Base-by-base conservation (phyloP, 352 stramenopile genomes). In the Phytophthora hibernalis region DNA sequence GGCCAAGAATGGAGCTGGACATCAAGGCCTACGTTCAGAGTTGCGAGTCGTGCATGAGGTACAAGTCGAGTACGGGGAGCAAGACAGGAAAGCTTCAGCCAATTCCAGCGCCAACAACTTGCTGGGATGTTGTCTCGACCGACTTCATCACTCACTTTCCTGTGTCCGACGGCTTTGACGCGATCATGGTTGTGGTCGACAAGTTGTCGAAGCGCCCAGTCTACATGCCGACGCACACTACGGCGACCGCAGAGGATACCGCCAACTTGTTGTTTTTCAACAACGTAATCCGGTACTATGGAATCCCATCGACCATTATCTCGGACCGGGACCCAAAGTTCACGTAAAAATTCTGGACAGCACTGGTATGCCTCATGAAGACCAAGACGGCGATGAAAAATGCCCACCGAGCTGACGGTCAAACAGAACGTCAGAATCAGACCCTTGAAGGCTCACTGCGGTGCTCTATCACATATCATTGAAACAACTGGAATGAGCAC, bases 11-110 rank as follows among this genome's bases (percentile, higher is more conserved):
- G 37, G 37, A 43, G 1, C 1, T 21, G 9, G 43, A 62, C 51
- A 50, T 57, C 21, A 43, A 54, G 13, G 11, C 35, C 7, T 70
- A 74, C 26, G 65, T 74, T 21, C 35, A 35, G 18, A 69, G 50
- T 40, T 74, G 65, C 30, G 59, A 69, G 31, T 70, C 65, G 3
- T 74, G 65, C 22, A 45, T 47, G 30, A 48, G 59, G 11, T 74
- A 58, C 31, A 74, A 74, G 47, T 61, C 53, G 4, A 70, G 33
- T 12, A 74, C 31, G 9, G 53, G 30, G 5, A 18, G 48, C 3
- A 66, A 65, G 13, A 63, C 66, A 15, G 52, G 58, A 13, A 54
- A 62, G 61, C 42, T 4, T 1, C 42, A 49, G 11, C 51, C 52
- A 3, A 74, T 70, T 45, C 30, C 54, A 12, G 18, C 52, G 6